Evolutionary conservation across 164 flowering plant species (phyloP).

Genomic region (Stephania japonica): DNA sequence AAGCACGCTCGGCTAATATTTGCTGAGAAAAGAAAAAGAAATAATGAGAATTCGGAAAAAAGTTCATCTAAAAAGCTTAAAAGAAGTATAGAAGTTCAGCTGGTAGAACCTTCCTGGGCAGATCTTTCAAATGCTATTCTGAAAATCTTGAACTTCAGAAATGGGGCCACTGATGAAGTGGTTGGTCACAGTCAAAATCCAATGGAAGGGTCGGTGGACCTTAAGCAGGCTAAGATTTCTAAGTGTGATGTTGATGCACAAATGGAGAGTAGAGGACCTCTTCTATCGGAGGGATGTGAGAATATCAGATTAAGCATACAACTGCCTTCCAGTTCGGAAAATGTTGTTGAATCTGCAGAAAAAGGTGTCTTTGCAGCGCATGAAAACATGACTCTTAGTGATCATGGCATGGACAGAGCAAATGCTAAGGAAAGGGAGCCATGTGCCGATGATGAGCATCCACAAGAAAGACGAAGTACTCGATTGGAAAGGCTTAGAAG

Average conservation of each 20-base stretch:
- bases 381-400: slow-evolving; percentile 25
- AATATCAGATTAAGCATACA: slow-evolving; percentile 49
- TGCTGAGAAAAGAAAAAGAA: slow-evolving; percentile 62
- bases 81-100: slow-evolving; percentile 44
- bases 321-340: slow-evolving; percentile 41
- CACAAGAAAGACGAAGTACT: slow-evolving; percentile 86
- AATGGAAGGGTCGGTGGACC: slow-evolving; percentile 12
- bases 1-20: slow-evolving; percentile 79
- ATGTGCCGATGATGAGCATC: slow-evolving; percentile 54
- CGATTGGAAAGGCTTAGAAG: slow-evolving; percentile 84
- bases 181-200: slow-evolving; percentile 12
- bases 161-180: slow-evolving; percentile 31
- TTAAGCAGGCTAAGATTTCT: slow-evolving; percentile 14
- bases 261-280: background rate
- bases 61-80: slow-evolving; percentile 41
- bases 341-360: slow-evolving; percentile 22
- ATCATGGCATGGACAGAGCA: slow-evolving; percentile 30
- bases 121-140: slow-evolving; percentile 51
- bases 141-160: slow-evolving; percentile 35
- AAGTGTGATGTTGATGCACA: background rate
- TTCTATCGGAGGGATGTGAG: slow-evolving; percentile 25
- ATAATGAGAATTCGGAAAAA: slow-evolving; percentile 30
- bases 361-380: slow-evolving; percentile 22
- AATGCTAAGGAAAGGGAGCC: slow-evolving; percentile 52
- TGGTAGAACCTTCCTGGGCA: slow-evolving; percentile 69